phyloP scores from a whole-genome alignment of 805 yeast species.

The Wickerhamomyces bisporus region DNA sequence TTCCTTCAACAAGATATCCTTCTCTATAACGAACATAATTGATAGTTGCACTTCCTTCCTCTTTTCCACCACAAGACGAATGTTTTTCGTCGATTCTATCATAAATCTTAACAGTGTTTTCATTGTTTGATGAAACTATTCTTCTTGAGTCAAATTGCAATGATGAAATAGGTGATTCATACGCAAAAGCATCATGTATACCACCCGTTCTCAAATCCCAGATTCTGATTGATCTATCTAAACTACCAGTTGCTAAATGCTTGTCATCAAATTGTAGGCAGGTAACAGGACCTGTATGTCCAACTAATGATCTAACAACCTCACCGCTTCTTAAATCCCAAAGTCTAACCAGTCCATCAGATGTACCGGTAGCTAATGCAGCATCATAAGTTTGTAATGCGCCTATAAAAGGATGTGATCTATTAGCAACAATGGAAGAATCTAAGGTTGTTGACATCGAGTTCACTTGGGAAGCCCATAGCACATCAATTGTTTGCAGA shows the following conservation, averaged over 20 bases:
- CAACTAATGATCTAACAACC: slow-evolving; percentile 53
- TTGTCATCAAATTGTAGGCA: slow-evolving; percentile 64
- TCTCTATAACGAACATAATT: slow-evolving; percentile 47
- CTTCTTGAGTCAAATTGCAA: slow-evolving; percentile 55
- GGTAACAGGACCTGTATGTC: slow-evolving; percentile 68
- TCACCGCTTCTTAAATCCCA: slow-evolving; percentile 76
- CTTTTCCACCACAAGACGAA: slow-evolving; percentile 44
- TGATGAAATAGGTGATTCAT: slow-evolving; percentile 48
- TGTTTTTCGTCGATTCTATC: slow-evolving; percentile 52
- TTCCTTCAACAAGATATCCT: slow-evolving; percentile 64
- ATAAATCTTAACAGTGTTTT: slow-evolving; percentile 47
- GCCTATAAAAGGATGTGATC: slow-evolving; percentile 44
- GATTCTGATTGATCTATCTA: slow-evolving; percentile 56
- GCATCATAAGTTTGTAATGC: slow-evolving; percentile 70
- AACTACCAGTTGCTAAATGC: slow-evolving; percentile 57
- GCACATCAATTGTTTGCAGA: slow-evolving; percentile 62
- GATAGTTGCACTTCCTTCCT: slow-evolving; percentile 27
- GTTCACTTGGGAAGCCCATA: slow-evolving; percentile 45
- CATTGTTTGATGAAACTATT: slow-evolving; percentile 49
- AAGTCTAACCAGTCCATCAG: slow-evolving; percentile 67
- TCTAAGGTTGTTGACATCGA: slow-evolving; percentile 11
- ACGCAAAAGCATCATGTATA: slow-evolving; percentile 55
- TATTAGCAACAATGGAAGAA: slow-evolving; percentile 8
- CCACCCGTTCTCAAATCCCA: slow-evolving; percentile 75
- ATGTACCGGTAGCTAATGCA: slow-evolving; percentile 74